Evolutionary conservation across 495 filamentous ascomycete genomes (phyloP).

Genomic region (Podospora pseudocomata): DNA sequence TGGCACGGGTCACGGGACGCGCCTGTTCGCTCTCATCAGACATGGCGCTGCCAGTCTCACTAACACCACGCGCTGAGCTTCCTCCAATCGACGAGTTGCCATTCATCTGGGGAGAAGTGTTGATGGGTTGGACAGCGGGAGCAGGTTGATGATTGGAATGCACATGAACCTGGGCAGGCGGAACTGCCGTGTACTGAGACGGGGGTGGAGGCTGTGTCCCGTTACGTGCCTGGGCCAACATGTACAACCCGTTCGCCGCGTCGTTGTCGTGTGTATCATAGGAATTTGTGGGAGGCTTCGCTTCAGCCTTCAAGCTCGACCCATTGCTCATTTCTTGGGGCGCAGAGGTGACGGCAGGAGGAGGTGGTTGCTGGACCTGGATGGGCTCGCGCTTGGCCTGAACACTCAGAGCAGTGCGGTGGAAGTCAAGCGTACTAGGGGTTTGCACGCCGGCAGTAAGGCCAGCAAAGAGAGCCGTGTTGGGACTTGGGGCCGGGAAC

Average conservation of each 20-base stretch:
- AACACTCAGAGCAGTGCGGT: slow-evolving; percentile 83
- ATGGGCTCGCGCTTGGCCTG: slow-evolving; percentile 54
- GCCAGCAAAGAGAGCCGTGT: slow-evolving; percentile 69
- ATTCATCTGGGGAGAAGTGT: slow-evolving; percentile 51
- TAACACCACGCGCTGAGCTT: slow-evolving; percentile 51
- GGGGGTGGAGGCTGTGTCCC: slow-evolving; percentile 52
- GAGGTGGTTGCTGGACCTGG: slow-evolving; percentile 44
- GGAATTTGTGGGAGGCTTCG: slow-evolving; percentile 50
- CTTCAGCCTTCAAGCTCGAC: slow-evolving; percentile 39
- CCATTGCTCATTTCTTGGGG: slow-evolving; percentile 48
- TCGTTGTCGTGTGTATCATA: slow-evolving; percentile 89
- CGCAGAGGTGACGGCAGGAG: slow-evolving; percentile 40
- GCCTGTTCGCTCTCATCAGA: slow-evolving; percentile 72
- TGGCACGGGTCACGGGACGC: slow-evolving; percentile 58
- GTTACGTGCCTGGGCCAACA: slow-evolving; percentile 72
- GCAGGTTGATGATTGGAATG: slow-evolving; percentile 30
- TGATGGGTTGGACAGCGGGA: slow-evolving; percentile 39
- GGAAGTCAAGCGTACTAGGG: slow-evolving; percentile 88
- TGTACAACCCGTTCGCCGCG: slow-evolving; percentile 90
- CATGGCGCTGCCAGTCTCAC: slow-evolving; percentile 64
- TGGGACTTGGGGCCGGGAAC: slow-evolving; percentile 91
- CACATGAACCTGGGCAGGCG: slow-evolving; percentile 45
- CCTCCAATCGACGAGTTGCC: slow-evolving; percentile 43
- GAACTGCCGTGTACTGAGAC: slow-evolving; percentile 47
- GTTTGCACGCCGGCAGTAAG: slow-evolving; percentile 73